A percentile compares a stretch with the other conserved stretches of the same genome.
Conservation (phyloP, 208 protist species). For the Porcisia hertigi region DNA sequence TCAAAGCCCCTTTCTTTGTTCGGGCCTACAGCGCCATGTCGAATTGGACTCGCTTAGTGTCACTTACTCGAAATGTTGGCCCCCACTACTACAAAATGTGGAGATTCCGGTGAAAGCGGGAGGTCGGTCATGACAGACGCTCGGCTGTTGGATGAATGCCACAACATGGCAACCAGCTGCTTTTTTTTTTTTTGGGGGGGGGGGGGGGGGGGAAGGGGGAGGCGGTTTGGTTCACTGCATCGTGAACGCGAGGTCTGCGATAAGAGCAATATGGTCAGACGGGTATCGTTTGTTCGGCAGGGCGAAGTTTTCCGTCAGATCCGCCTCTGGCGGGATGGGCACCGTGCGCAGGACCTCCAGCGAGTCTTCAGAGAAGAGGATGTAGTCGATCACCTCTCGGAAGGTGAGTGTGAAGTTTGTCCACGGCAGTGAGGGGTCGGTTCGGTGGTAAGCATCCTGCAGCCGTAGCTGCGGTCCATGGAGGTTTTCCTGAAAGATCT, state of each 20-base stretch:
- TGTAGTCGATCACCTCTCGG: conserved; percentile 90
- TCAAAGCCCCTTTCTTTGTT: not conserved
- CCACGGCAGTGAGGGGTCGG: conserved; percentile 64
- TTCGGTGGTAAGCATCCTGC: conserved; percentile 65
- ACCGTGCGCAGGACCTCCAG: conserved; percentile 73
- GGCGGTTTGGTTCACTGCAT: not conserved
- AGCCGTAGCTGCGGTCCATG: conserved; percentile 42
- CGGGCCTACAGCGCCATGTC: not conserved
- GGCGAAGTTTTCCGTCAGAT: conserved; percentile 76
- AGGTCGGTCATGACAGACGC: not conserved
- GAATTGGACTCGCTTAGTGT: not conserved
- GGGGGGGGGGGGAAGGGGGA: not conserved
- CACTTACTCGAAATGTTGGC: not conserved
- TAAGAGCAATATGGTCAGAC: conserved; percentile 91
- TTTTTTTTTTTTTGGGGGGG: not conserved
- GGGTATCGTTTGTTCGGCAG: conserved; percentile 88
- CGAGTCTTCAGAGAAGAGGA: conserved; percentile 66
- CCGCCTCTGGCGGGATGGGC: conserved; percentile 73
- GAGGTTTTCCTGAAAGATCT: conserved; percentile 46
- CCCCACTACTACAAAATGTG: not conserved
- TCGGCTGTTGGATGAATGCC: not conserved
- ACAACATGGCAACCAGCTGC: not conserved
- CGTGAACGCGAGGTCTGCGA: conserved; percentile 64
- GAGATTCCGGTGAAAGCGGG: not conserved
- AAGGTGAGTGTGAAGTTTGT: conserved; percentile 92